Percentiles rank a stretch among this genome's conserved stretches.
Evolutionary conservation across 495 filamentous ascomycete genomes (phyloP).

Genomic region (Pseudoneurospora amorphoporcata): DNA sequence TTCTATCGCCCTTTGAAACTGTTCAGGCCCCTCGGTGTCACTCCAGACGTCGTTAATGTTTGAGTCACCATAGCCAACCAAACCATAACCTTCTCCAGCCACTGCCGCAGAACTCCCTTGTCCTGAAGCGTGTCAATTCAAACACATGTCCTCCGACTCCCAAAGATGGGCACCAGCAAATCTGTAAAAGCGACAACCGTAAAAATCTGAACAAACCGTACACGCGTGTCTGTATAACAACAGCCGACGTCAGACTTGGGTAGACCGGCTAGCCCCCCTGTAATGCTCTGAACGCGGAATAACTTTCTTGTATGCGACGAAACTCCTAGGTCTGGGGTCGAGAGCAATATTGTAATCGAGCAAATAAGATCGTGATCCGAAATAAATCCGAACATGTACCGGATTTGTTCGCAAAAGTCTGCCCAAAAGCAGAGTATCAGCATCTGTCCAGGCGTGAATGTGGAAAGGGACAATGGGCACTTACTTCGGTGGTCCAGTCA

Average conservation of each 20-base stretch:
- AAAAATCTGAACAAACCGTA: not conserved
- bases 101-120: too few species aligned
- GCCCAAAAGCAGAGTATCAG: not conserved
- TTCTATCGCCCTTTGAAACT: not conserved
- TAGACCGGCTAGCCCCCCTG: not conserved
- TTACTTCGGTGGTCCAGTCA: not conserved
- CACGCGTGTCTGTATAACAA: not conserved
- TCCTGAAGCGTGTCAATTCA: not conserved
- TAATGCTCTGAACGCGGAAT: not conserved
- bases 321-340: not conserved
- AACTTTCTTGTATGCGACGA: not conserved
- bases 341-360: not conserved
- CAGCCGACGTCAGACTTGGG: not conserved
- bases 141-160: not conserved
- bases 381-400: not conserved
- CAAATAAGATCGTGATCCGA: not conserved
- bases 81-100: too few species aligned
- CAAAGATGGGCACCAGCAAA: not conserved
- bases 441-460: not conserved
- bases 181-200: not conserved
- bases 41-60: not conserved
- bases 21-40: not conserved
- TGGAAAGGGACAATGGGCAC: not conserved
- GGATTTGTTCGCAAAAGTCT: not conserved
- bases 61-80: too few species aligned